Base-by-base conservation (phyloP, 2,329 filamentous ascomycete species). In the Coniochaeta hoffmannii region DNA sequence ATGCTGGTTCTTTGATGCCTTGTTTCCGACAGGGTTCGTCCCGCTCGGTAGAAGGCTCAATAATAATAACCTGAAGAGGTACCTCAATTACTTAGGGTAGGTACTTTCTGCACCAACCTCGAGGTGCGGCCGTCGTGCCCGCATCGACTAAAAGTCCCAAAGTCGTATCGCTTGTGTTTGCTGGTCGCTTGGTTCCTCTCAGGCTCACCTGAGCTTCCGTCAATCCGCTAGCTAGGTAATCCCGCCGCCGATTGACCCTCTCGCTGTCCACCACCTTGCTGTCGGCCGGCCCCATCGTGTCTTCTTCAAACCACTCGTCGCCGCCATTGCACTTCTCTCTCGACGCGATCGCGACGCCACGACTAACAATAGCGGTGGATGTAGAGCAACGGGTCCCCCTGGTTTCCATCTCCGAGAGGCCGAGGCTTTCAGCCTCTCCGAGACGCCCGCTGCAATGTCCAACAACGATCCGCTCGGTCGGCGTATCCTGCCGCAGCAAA, bases 401-500 rank as follows among this genome's bases (percentile, higher is more conserved):
- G 6, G 41, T 31, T 38, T 31, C n/a, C 49, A 22, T 52, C 49
- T 30, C 46, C 22, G 31, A 50, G 41, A 50, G 41, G 54, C 54
- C 56, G 50, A 57, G 60, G 54, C 53, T 54, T 51, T 35, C 24
- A 53, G 50, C 52, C 51, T 44, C 46, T 36, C 55, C 53, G 26
- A n/a, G 34, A 49, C 44, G 38, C 54, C n/a, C 56, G 56, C 60
- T 61, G 65, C 62, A 65, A 87, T 88, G 85, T 80, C 83, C 63
- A 79, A 79, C 63, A 79, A 79, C 72, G 84, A 88, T 69, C 77
- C 79, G 58, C 75, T 78, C 56, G 77, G 78, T 63, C 78, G 85
- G 66, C 81, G 79, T 67, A 76, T 87, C 61, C 71, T 88, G 68
- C 85, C 85, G 34, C 86, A 88, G 68, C 50, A 53, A 38, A 85